Evolutionary conservation across 306 rosid genomes (phyloP).

Genomic region (Hippophae gyantsensis): DNA sequence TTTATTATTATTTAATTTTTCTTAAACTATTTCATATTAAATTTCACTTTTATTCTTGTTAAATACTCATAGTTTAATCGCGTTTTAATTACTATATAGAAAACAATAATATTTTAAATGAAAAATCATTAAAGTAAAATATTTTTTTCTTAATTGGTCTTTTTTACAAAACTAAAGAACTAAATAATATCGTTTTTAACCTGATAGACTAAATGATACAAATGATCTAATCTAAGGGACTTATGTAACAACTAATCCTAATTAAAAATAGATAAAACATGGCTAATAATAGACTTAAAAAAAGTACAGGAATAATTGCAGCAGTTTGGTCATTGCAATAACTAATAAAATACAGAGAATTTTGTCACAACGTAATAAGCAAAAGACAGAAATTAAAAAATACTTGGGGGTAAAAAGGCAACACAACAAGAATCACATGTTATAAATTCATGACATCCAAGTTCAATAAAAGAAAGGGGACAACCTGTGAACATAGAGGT

Average conservation of each 20-base stretch:
- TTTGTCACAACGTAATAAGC: neutral
- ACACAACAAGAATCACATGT: constrained; percentile 7
- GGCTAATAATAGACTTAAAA: neutral
- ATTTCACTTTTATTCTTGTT: too few relatives aligned
- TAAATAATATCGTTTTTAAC: too few relatives aligned
- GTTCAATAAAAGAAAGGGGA: constrained; percentile 17
- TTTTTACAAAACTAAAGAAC: too few relatives aligned
- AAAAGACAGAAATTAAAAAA: constrained; percentile 1
- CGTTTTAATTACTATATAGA: too few relatives aligned
- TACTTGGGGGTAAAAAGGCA: constrained; percentile 3
- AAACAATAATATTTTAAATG: too few relatives aligned
- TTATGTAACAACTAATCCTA: neutral
- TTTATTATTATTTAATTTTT: too few relatives aligned
- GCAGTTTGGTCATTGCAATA: neutral
- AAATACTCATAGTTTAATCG: too few relatives aligned
- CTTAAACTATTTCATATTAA: too few relatives aligned
- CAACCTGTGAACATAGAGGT: constrained; percentile 97
- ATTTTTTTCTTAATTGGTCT: too few relatives aligned
- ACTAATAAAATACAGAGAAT: neutral
- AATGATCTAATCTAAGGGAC: too few relatives aligned
- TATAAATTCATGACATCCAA: constrained; percentile 15
- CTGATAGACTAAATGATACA: too few relatives aligned
- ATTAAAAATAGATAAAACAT: neutral
- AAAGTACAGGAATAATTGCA: neutral
- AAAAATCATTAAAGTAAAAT: too few relatives aligned